Conservation (phyloP, 495 filamentous ascomycete species). For the Podospora tetraspora region DNA sequence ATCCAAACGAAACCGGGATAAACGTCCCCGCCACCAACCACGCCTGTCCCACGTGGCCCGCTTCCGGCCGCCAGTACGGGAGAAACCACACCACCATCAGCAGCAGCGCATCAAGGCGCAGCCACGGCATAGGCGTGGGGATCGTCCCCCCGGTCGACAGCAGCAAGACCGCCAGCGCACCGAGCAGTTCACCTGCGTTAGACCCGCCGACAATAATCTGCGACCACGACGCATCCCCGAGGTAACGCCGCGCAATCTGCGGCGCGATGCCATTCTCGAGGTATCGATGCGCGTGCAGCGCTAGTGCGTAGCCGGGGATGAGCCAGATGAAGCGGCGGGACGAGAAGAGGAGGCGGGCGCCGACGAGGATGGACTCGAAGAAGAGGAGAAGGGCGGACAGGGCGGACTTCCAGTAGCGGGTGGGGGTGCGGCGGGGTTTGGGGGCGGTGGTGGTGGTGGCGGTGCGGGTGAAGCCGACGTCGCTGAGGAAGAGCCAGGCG, state of each 20-base stretch:
- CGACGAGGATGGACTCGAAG: constrained; percentile 35
- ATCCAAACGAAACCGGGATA: constrained; percentile 42
- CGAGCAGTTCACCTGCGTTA: constrained; percentile 42
- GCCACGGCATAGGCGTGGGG: constrained; percentile 42
- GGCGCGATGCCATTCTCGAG: constrained; percentile 42
- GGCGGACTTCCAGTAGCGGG: constrained; percentile 25
- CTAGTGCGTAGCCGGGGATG: constrained; percentile 39
- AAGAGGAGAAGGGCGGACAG: constrained; percentile 33
- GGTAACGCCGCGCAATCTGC: constrained; percentile 35
- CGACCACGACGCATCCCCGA: constrained; percentile 38
- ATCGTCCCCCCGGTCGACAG: constrained; percentile 31
- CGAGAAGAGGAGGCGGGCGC: constrained; percentile 37
- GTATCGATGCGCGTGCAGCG: constrained; percentile 42
- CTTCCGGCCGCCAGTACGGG: constrained; percentile 29
- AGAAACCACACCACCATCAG: constrained; percentile 40
- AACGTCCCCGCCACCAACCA: constrained; percentile 42
- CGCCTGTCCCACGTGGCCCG: constrained; percentile 29
- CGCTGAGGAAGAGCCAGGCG: constrained; percentile 36
- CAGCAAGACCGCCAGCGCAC: constrained; percentile 40
- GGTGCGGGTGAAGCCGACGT: constrained; percentile 27
- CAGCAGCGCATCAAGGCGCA: constrained; percentile 38
- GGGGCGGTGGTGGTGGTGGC: background rate
- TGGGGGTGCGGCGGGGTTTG: background rate
- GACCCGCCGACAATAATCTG: constrained; percentile 45
- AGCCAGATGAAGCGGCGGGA: constrained; percentile 44